Base-by-base conservation (phyloP, 164 flowering plant species). In the Tetracentron sinense region DNA sequence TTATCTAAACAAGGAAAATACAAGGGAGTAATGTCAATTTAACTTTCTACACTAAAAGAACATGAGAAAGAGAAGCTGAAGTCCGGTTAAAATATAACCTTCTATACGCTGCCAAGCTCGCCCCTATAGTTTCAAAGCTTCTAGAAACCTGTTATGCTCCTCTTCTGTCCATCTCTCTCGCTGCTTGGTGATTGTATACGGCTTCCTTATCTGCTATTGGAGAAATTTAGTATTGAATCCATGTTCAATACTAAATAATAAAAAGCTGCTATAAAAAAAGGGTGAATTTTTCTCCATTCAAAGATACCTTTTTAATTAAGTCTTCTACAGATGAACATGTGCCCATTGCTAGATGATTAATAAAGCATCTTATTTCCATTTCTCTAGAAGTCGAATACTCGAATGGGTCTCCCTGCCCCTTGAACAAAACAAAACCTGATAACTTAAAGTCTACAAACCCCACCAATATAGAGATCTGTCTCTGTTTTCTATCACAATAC, bases 91-190 rank as follows among this genome's bases (percentile, higher is more conserved):
- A 17, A 70, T 19, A 68, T 47, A 31, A 90, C 98, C 98, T 93
- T 93, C 97, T 8, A 93, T 90, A n/a, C 83, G 86, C 77, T 88
- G 97, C 98, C 98, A 93, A 66, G 90, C 96, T 72, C 98, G 82
- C 5, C 98, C 98, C 77, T 90, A 75, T 52, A 93, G 90, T 78
- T 85, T 90, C 77, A 93, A 66, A 62, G 98, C 98, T 65, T 90
- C 97, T 0, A 93, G 78, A 73, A 93, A 93, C 82, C 88, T 83
- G 65, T 80, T 81, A 65, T 93, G 98, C 74, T 93, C 98, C 77
- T 90, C 98, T 71, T 83, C 91, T 25, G 98, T 90, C 98, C 98
- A 93, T 74, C 95, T 78, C 74, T 93, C 96, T 2, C 98, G 85
- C 66, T 90, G 96, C 79, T 93, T 90, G 3, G 92, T 85, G 7